phyloP scores from a whole-genome alignment of 768 basidiomycete species.

The Tricholoma flavovirens region DNA sequence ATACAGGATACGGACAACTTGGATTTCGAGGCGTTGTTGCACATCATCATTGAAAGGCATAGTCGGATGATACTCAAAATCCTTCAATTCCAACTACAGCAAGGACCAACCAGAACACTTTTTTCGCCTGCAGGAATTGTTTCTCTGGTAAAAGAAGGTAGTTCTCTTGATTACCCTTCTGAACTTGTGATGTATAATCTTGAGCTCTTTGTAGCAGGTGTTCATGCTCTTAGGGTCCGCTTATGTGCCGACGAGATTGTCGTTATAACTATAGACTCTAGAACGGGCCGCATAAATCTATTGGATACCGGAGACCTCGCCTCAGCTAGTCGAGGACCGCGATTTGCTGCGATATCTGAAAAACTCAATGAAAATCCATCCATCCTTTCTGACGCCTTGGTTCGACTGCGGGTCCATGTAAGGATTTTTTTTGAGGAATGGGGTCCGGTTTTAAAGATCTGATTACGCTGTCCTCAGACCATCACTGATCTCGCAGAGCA shows the following conservation, averaged over 20 bases:
- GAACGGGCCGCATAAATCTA: conserved; percentile 74
- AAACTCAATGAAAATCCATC: conserved; percentile 67
- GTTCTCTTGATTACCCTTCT: conserved; percentile 6
- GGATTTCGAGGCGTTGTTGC: conserved; percentile 68
- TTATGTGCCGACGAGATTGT: conserved; percentile 75
- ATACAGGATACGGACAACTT: conserved; percentile 64
- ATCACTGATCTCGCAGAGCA: conserved; percentile 79
- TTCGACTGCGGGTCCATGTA: conserved; percentile 58
- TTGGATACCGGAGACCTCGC: conserved; percentile 79
- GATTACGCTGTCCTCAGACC: conserved; percentile 45
- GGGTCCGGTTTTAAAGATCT: not conserved
- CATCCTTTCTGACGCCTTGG: conserved; percentile 50
- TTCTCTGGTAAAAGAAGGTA: conserved; percentile 51
- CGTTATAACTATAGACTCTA: conserved; percentile 68
- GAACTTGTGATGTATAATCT: not conserved
- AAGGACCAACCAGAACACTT: conserved; percentile 42
- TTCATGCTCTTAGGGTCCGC: conserved; percentile 57
- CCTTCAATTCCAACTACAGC: conserved; percentile 51
- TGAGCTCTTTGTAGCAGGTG: conserved; percentile 34
- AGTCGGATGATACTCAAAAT: conserved; percentile 53
- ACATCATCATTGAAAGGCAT: conserved; percentile 60
- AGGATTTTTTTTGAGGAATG: conserved; percentile 18
- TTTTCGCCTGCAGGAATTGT: conserved; percentile 63
- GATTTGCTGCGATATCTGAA: conserved; percentile 53
- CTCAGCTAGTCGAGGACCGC: conserved; percentile 64